These are phyloP conservation scores for Zygoascus meyerae DNA, from an alignment of 1,139 yeast genomes.

Conservation along the genomic window DNA sequence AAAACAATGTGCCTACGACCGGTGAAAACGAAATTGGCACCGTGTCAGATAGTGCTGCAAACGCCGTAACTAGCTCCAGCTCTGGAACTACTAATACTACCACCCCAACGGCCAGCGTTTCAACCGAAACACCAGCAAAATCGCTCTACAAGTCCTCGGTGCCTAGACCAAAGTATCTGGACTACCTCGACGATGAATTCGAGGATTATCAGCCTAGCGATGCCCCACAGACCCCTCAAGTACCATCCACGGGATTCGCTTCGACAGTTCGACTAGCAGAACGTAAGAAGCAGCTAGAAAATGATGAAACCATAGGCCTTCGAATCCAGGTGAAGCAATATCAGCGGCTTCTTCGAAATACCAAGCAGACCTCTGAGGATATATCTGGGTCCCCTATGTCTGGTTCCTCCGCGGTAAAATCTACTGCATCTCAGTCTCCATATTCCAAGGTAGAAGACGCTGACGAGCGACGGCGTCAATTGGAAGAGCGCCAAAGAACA, in stretches of 20 bases:
- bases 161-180: background rate
- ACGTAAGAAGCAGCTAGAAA: conserved; percentile 1
- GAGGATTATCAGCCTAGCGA: background rate
- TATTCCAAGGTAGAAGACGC: background rate
- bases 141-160: background rate
- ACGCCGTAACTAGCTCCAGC: background rate
- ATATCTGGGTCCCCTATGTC: background rate
- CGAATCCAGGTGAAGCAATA: conserved; percentile 8
- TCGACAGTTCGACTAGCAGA: conserved; percentile 5
- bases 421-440: background rate
- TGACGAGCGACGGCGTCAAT: conserved; percentile 1
- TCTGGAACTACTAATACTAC: background rate
- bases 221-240: background rate
- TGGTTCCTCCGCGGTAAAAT: background rate
- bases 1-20: no score
- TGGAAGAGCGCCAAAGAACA: background rate
- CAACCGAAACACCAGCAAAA: background rate
- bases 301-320: conserved; percentile 8
- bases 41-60: background rate
- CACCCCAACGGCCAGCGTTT: background rate
- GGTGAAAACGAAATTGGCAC: background rate
- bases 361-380: conserved; percentile 1
- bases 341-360: conserved; percentile 3
- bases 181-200: conserved; percentile 1
- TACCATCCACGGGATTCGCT: background rate